A percentile compares a stretch with the other conserved stretches of the same genome.
Evolutionary conservation across 352 stramenopile genomes (phyloP).

Genomic region (Phytopythium helicoides): DNA sequence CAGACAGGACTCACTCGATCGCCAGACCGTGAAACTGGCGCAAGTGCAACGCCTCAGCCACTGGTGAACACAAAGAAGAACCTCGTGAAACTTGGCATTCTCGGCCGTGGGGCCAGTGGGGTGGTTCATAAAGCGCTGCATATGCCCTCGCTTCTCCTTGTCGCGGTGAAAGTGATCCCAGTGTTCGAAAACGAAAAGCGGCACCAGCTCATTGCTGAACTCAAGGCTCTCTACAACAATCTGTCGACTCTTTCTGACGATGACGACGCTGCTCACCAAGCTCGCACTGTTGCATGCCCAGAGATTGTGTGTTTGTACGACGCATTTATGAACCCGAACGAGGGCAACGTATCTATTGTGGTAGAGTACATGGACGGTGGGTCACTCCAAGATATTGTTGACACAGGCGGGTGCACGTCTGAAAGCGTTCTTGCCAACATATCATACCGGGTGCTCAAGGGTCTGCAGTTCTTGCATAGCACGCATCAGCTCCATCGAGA

Average conservation of each 20-base stretch:
- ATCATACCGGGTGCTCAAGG: conserved; percentile 82
- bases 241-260: conserved; percentile 69
- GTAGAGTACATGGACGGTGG: conserved; percentile 96
- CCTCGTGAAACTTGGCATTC: conserved; percentile 76
- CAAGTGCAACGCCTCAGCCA: conserved; percentile 13
- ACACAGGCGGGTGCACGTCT: conserved; percentile 82
- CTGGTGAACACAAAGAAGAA: conserved; percentile 75
- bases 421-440: conserved; percentile 91
- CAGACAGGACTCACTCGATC: conserved; percentile 74
- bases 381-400: conserved; percentile 91
- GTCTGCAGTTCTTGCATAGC: conserved; percentile 87
- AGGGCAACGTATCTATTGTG: conserved; percentile 92
- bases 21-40: conserved; percentile 30
- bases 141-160: conserved; percentile 83
- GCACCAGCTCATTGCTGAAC: conserved; percentile 83
- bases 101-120: conserved; percentile 82
- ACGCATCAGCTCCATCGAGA: conserved; percentile 92
- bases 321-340: conserved; percentile 91
- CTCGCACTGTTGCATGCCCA: conserved; percentile 50
- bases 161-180: conserved; percentile 90
- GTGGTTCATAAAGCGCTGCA: conserved; percentile 90
- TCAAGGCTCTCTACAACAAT: conserved; percentile 88
- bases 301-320: conserved; percentile 93
- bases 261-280: conserved; percentile 24
- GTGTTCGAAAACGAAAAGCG: conserved; percentile 89